These are phyloP conservation scores for Phytophthora cryptogea DNA, from an alignment of 352 stramenopile species.

Conservation along the genomic window DNA sequence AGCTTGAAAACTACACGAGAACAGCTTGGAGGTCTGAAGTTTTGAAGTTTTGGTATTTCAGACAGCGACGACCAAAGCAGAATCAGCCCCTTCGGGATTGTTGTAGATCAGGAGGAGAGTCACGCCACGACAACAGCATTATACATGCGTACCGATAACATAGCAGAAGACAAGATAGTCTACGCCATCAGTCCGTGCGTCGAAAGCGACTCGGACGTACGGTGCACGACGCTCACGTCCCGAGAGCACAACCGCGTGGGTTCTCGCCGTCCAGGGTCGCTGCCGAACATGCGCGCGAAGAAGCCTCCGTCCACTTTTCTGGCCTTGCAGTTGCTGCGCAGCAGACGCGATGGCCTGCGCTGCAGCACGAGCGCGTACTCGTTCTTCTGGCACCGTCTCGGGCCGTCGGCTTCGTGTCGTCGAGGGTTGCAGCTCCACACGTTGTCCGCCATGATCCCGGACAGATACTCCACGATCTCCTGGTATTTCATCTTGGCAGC, in stretches of 20 bases:
- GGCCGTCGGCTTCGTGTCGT: constrained; percentile 27
- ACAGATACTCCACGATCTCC: constrained; percentile 28
- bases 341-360: constrained; percentile 19
- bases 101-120: neutral
- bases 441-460: constrained; percentile 36
- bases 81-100: neutral
- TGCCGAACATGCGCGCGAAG: constrained; percentile 28
- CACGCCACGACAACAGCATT: neutral
- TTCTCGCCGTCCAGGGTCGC: constrained; percentile 18
- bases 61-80: neutral
- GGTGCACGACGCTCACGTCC: constrained; percentile 31
- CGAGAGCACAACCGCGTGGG: constrained; percentile 22
- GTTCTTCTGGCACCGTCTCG: constrained; percentile 38
- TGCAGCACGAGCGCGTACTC: constrained; percentile 33
- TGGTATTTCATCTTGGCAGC: constrained; percentile 40
- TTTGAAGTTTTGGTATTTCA: neutral
- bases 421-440: constrained; percentile 39
- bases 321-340: constrained; percentile 18
- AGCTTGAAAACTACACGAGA: neutral
- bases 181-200: constrained; percentile 26
- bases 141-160: constrained; percentile 2
- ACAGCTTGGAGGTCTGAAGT: neutral
- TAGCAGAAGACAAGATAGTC: neutral
- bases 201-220: constrained; percentile 25
- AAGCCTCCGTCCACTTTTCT: constrained; percentile 26